Conservation (phyloP, 1,284 basidiomycete genomes). For the Anthracocystis setariae region DNA sequence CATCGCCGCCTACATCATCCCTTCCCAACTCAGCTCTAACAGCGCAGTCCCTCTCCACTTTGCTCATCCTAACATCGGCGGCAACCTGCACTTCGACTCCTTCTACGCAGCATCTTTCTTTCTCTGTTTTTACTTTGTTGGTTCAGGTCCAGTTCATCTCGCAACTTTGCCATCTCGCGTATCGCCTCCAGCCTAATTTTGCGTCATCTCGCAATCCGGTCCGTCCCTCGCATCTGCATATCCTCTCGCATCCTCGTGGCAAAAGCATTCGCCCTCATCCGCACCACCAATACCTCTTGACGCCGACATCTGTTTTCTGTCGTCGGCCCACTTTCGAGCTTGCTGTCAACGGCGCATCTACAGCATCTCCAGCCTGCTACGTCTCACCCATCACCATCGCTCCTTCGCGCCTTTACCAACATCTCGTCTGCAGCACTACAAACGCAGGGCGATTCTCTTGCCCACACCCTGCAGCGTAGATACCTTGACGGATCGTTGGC, state of each 20-base stretch:
- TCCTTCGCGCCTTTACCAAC: no score
- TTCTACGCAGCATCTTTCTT: not conserved
- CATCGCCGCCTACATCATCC: not conserved
- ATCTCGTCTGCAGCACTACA: no score
- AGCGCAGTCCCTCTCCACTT: not conserved
- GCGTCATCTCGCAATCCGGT: no score
- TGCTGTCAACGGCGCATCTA: no score
- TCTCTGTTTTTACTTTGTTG: conserved; percentile 3
- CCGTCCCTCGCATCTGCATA: conserved; percentile 20
- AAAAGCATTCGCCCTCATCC: conserved; percentile 4
- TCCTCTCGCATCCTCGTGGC: conserved; percentile 1
- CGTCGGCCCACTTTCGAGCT: no score
- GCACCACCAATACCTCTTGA: not conserved
- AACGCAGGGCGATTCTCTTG: no score
- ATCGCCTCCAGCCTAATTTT: not conserved
- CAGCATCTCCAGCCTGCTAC: no score
- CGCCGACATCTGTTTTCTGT: not conserved
- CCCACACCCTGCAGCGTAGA: no score
- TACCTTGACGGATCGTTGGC: no score
- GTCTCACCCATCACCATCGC: no score
- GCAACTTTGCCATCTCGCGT: conserved; percentile 3
- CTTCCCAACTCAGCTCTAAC: not conserved
- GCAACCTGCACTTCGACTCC: not conserved
- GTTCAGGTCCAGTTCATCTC: conserved; percentile 1
- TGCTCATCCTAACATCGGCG: not conserved